Base-by-base conservation (phyloP, 2,329 filamentous ascomycete species). In the Hortaea werneckii region DNA sequence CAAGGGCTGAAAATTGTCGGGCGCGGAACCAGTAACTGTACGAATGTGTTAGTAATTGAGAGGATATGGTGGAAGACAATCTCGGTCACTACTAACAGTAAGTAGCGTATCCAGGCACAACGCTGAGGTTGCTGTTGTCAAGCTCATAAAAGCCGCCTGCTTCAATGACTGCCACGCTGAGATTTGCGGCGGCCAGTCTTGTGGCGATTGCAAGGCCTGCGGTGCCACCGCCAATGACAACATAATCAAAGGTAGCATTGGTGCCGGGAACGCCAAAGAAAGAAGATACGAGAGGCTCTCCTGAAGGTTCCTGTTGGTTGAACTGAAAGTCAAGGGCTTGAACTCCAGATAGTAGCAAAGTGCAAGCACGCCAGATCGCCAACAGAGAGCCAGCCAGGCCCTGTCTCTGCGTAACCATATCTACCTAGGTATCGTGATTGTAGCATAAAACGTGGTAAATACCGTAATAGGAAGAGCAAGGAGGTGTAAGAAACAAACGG, bases 81-180 rank as follows among this genome's bases (percentile, higher is more conserved):
- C n/a, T n/a, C n/a, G n/a, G n/a, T n/a, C n/a, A n/a, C n/a, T n/a
- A n/a, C n/a, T n/a, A 9, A 12, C 37, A 9, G 39, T 41, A 41
- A 10, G 13, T 7, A 32, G 13, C 43, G 46, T 42, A 40, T 5
- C 13, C 43, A 27, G 50, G 48, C 11, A 47, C 37, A 6, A 37
- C 32, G n/a, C 34, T 40, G 4, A 35, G 40, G 32, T 57, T 56
- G 13, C 53, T 51, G 20, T 50, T 48, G 11, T 53, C 49, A 7
- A 50, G 27, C 40, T 57, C 45, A 38, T 57, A 57, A 38, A 53
- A 58, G 5, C 50, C 43, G 5, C 55, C 56, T 2, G 55, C 56
- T 46, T 59, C 56, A 7, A 59, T 26, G 2, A 59, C 55, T 0
- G 55, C 55, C 4, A 59, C 56, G 1, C 50, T 44, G 11, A 43